Evolutionary conservation across 2,329 filamentous ascomycete species (phyloP), one percentile per base, ranked within the genome.

Genomic region (Lachnellula willkommii): DNA sequence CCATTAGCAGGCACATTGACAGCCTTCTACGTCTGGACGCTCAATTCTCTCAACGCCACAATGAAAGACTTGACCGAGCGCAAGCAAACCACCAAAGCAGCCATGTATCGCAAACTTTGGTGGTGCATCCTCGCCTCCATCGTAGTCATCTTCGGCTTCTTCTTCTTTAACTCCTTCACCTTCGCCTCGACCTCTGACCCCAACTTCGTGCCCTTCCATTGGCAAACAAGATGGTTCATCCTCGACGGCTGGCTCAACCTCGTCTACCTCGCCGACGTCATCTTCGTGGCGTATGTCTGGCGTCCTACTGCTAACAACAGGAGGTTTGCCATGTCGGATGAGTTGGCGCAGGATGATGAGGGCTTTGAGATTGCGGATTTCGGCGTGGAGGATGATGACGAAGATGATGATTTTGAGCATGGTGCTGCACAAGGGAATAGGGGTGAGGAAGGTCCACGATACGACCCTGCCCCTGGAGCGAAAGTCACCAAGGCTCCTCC

Each of bases 81-180:
- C 63, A 96, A 96, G 74, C 94, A 99, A 74, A 87, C 89, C 66
- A 87, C 88, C 66, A 99, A 99, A 71, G 90, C 92, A 48, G 74
- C 83, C 73, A 99, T 99, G 95, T 99, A 97, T 75, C 92, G 89
- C 75, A 95, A 95, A 72, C 83, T 99, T 14, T 99, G 95, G 92
- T 99, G 92, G 92, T 93, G 90, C 71, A 96, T 99, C 58, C 79
- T 99, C 47, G 79, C 83, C 61, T 95, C 89, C 70, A 95, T 99
- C 69, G 76, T 97, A 49, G 90, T 97, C 65, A 96, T 97, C 65
- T 99, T 99, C 66, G 91, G 81, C 55, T 99, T 99, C 77, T 96
- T 99, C 79, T 97, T 99, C 78, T 86, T 97, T 77, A 97, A 96
- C 78, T 95, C 89, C 65, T 91, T 96, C 73, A 90, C 89, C 0